Percentiles rank a stretch among this genome's conserved stretches.
Conservation (phyloP, 768 basidiomycete species). For the Termitomyces sp. region DNA sequence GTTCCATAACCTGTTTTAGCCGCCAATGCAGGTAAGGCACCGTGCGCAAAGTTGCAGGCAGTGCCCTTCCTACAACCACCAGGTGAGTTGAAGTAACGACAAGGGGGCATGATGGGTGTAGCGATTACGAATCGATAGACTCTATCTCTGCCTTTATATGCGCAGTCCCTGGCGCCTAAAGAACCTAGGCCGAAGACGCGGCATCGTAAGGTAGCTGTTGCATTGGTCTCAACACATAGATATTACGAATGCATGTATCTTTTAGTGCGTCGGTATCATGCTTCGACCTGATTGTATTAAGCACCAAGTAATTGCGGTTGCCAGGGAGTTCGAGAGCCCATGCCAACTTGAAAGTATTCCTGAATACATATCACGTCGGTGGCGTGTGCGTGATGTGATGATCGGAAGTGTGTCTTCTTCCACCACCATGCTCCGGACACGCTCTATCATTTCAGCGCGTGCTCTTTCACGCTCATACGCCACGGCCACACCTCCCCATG, state of each 20-base stretch:
- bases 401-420: constrained; percentile 7
- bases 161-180: constrained; percentile 8
- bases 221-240: constrained; percentile 1
- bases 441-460: constrained; percentile 10
- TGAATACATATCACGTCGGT: background rate
- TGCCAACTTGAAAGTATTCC: background rate
- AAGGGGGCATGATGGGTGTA: constrained; percentile 20
- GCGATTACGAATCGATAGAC: constrained; percentile 3
- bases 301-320: background rate
- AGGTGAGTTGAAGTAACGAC: constrained; percentile 35
- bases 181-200: background rate
- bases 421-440: constrained; percentile 13
- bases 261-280: constrained; percentile 47
- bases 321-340: background rate
- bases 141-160: constrained; percentile 1
- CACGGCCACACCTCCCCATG: constrained; percentile 57
- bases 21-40: constrained; percentile 1
- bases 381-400: constrained; percentile 8
- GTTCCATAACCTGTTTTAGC: constrained; percentile 6
- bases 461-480: constrained; percentile 46
- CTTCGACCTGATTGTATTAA: background rate
- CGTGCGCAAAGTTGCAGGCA: constrained; percentile 31
- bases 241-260: constrained; percentile 23
- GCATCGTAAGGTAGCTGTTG: background rate
- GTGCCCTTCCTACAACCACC: constrained; percentile 43